These are phyloP conservation scores for Aquilaria agallochum DNA, from an alignment of 441 rosid genomes.

Conservation along the genomic window DNA sequence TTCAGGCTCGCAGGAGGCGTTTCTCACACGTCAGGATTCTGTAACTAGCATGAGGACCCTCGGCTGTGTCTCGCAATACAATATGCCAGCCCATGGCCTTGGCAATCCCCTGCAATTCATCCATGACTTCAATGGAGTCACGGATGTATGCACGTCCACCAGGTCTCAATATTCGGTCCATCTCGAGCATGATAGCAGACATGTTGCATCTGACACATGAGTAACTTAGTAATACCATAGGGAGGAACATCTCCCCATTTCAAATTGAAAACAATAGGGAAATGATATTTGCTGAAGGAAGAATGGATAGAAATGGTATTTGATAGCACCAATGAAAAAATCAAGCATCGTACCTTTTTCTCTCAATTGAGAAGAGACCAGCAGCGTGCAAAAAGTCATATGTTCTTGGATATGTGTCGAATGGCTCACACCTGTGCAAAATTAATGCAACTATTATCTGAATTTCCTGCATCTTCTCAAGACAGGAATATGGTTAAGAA, in stretches of 20 bases:
- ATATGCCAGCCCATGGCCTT: slow-evolving; percentile 84
- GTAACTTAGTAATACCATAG: too few relatives aligned
- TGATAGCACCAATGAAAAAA: slow-evolving; percentile 14
- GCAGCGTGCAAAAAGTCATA: slow-evolving; percentile 87
- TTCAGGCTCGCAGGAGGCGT: slow-evolving; percentile 49
- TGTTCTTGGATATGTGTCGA: slow-evolving; percentile 97
- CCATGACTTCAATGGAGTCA: slow-evolving; percentile 74
- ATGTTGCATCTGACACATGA: slow-evolving; percentile 65
- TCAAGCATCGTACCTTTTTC: slow-evolving; percentile 52
- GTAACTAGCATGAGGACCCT: slow-evolving; percentile 97
- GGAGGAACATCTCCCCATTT: neutral
- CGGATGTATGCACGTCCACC: slow-evolving; percentile 91
- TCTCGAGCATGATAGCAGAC: slow-evolving; percentile 94
- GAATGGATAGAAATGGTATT: neutral
- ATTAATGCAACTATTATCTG: slow-evolving; percentile 6
- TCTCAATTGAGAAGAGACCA: slow-evolving; percentile 83
- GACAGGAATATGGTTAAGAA: slow-evolving; percentile 11
- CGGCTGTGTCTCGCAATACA: slow-evolving; percentile 72
- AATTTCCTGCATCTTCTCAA: neutral
- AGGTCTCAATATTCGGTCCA: slow-evolving; percentile 97
- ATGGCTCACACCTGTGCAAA: slow-evolving; percentile 86
- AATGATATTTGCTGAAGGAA: neutral
- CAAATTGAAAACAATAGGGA: neutral
- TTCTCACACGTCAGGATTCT: slow-evolving; percentile 80
- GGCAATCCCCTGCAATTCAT: slow-evolving; percentile 72